These are phyloP conservation scores for Lachnellula arida DNA, from an alignment of 2,329 filamentous ascomycete species.

Conservation along the genomic window DNA sequence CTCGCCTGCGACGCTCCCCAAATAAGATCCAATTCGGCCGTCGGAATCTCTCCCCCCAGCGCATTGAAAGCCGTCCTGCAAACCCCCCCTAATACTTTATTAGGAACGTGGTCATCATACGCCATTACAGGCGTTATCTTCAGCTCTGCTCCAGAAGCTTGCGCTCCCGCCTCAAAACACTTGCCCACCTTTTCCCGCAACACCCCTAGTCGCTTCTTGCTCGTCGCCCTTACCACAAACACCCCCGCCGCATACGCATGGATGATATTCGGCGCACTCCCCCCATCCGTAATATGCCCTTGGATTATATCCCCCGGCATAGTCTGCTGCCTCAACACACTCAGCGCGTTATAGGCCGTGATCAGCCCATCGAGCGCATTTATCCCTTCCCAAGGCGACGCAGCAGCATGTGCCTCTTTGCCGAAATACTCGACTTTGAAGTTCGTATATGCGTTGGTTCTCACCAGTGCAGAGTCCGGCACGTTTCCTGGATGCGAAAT, in stretches of 20 bases:
- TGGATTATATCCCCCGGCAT: slow-evolving; percentile 31
- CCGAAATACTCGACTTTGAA: slow-evolving; percentile 51
- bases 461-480: slow-evolving; percentile 43
- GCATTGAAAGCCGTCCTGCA: slow-evolving; percentile 43
- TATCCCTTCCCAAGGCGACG: slow-evolving; percentile 35
- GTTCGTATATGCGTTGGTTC: slow-evolving; percentile 46
- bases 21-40: slow-evolving; percentile 38
- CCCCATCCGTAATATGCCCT: slow-evolving; percentile 37
- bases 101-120: slow-evolving; percentile 53
- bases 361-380: slow-evolving; percentile 38
- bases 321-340: slow-evolving; percentile 31
- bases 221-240: slow-evolving; percentile 43
- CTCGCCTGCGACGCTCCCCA: slow-evolving; percentile 45
- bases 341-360: slow-evolving; percentile 33
- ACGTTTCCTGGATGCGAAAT: slow-evolving; percentile 37
- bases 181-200: slow-evolving; percentile 39
- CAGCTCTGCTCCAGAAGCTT: slow-evolving; percentile 46
- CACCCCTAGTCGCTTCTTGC: slow-evolving; percentile 36
- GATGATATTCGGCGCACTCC: slow-evolving; percentile 39
- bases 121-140: slow-evolving; percentile 38
- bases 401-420: slow-evolving; percentile 42
- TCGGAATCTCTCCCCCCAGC: slow-evolving; percentile 34
- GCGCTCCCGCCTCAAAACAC: slow-evolving; percentile 44
- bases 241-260: slow-evolving; percentile 24
- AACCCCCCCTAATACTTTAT: slow-evolving; percentile 42